A percentile compares a stretch with the other conserved stretches of the same genome.
Evolutionary conservation across 164 flowering plant species (phyloP).

Genomic region (Vitis cinerea): DNA sequence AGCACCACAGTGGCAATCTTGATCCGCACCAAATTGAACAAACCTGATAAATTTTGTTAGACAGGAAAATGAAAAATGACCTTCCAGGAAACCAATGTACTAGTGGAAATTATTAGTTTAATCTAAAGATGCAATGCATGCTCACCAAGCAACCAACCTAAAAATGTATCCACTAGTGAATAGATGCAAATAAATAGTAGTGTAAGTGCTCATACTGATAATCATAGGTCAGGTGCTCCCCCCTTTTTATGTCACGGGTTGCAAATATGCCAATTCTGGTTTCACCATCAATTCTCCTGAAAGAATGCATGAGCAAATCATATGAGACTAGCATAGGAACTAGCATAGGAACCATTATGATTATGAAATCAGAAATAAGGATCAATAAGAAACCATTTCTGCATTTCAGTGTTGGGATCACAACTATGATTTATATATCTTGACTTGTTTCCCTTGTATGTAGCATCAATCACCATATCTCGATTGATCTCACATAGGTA

Average conservation of each 20-base stretch:
- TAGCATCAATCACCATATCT: slow-evolving; percentile 99
- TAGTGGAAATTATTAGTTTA: no score
- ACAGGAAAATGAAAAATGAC: slow-evolving; percentile 9
- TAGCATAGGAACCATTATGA: not conserved
- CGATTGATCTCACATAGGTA: slow-evolving; percentile 93
- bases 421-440: slow-evolving; percentile 99
- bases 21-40: slow-evolving; percentile 99
- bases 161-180: not conserved
- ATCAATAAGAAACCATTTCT: slow-evolving; percentile 69
- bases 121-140: no score
- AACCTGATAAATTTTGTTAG: slow-evolving; percentile 76
- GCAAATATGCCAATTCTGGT: slow-evolving; percentile 99
- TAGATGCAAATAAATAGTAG: not conserved
- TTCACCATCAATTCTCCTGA: slow-evolving; percentile 92
- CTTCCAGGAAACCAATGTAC: not conserved
- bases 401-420: slow-evolving; percentile 98
- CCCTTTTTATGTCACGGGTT: slow-evolving; percentile 73
- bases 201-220: slow-evolving; percentile 69
- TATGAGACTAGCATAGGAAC: slow-evolving; percentile 6
- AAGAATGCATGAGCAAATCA: not conserved
- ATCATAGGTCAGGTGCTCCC: slow-evolving; percentile 93
- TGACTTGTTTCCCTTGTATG: slow-evolving; percentile 95
- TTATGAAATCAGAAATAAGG: slow-evolving; percentile 9
- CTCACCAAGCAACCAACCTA: not conserved
- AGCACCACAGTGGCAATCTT: slow-evolving; percentile 96